Evolutionary conservation across 768 basidiomycete species (phyloP).

Genomic region (Collybiopsis luxurians): DNA sequence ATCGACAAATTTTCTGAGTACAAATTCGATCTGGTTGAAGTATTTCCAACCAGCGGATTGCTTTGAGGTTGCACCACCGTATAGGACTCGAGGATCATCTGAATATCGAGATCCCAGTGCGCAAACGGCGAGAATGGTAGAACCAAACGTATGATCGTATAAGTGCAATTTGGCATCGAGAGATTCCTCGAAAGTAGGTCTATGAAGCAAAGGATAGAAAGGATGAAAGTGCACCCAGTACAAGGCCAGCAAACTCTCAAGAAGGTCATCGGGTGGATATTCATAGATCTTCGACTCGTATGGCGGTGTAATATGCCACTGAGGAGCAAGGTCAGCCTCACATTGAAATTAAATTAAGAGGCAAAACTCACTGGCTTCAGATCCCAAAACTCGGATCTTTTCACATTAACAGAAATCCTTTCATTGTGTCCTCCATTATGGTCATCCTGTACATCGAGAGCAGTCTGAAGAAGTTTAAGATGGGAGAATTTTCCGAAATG

Average conservation of each 20-base stretch:
- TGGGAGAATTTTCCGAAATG: not conserved
- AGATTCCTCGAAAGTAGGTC: slow-evolving; percentile 44
- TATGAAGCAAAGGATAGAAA: too few relatives aligned
- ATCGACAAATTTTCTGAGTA: slow-evolving; percentile 28
- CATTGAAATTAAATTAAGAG: not conserved
- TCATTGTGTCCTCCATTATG: not conserved
- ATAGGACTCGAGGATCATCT: slow-evolving; percentile 42
- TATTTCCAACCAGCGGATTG: slow-evolving; percentile 27
- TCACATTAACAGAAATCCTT: not conserved
- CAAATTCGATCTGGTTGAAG: slow-evolving; percentile 34
- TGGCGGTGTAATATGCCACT: not conserved
- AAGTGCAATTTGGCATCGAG: not conserved
- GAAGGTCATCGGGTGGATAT: slow-evolving; percentile 36
- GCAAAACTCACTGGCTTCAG: not conserved
- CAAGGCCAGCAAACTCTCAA: too few relatives aligned
- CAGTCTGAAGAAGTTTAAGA: slow-evolving; percentile 1
- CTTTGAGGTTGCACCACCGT: not conserved
- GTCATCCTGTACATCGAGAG: not conserved
- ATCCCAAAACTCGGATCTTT: not conserved
- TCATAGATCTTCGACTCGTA: not conserved
- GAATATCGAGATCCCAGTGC: slow-evolving; percentile 44
- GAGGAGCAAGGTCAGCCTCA: not conserved
- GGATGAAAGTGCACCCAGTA: too few relatives aligned
- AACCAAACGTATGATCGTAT: slow-evolving; percentile 26
- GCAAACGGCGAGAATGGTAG: slow-evolving; percentile 47